Conservation (phyloP, 2,329 filamentous ascomycete species). For the Hymenoscyphus repandus region DNA sequence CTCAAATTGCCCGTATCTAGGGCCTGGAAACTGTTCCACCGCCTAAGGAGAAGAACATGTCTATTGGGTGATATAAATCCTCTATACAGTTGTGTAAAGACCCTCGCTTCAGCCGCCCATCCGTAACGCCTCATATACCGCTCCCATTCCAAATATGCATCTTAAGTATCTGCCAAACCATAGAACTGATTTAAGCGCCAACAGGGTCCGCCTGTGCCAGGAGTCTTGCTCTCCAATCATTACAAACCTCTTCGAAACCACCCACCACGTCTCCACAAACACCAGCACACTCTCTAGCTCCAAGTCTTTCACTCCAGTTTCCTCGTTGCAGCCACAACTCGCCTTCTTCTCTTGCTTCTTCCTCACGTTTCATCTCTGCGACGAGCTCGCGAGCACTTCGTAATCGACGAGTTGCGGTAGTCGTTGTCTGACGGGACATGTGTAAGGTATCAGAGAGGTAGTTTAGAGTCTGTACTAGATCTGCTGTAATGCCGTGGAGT, state of each 20-base stretch:
- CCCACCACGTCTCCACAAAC: slow-evolving; percentile 85
- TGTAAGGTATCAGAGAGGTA: slow-evolving; percentile 87
- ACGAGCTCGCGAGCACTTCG: slow-evolving; percentile 81
- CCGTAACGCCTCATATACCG: background rate
- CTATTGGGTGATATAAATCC: background rate
- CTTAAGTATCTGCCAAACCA: background rate
- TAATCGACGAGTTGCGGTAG: slow-evolving; percentile 72
- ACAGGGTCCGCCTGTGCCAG: slow-evolving; percentile 48
- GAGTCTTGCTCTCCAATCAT: slow-evolving; percentile 73
- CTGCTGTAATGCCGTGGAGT: slow-evolving; percentile 65
- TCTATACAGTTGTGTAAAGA: background rate
- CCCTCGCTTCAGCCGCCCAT: background rate
- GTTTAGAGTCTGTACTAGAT: slow-evolving; percentile 74
- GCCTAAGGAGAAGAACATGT: background rate
- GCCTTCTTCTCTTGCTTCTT: slow-evolving; percentile 76
- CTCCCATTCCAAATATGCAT: background rate
- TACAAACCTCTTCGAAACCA: slow-evolving; percentile 88
- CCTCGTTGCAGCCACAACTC: slow-evolving; percentile 75
- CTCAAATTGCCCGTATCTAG: too few species aligned
- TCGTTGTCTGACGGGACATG: slow-evolving; percentile 86
- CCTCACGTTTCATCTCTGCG: slow-evolving; percentile 76
- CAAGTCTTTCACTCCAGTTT: slow-evolving; percentile 75
- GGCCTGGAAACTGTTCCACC: background rate
- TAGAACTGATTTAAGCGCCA: slow-evolving; percentile 2
- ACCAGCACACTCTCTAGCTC: slow-evolving; percentile 72